Percentiles rank a stretch among this genome's conserved stretches.
These are phyloP conservation scores for Endoconidiophora polonica DNA, from an alignment of 2,329 filamentous ascomycete species.

Conservation along the genomic window DNA sequence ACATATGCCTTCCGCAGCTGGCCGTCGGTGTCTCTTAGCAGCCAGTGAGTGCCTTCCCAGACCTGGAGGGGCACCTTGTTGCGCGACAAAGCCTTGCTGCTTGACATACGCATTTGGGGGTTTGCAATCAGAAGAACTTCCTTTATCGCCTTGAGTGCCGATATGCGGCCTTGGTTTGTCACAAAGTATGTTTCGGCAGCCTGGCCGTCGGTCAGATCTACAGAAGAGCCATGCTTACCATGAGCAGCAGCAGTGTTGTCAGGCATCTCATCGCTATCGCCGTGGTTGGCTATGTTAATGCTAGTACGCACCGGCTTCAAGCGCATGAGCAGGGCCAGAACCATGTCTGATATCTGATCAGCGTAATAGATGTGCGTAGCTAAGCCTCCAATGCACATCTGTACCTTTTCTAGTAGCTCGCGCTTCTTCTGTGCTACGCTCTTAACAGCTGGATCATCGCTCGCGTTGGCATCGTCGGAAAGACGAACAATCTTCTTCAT, in stretches of 20 bases:
- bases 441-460: slow-evolving; percentile 20
- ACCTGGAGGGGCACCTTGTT: slow-evolving; percentile 63
- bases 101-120: slow-evolving; percentile 39
- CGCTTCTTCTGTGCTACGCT: slow-evolving; percentile 30
- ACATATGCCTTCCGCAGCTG: slow-evolving; percentile 71
- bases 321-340: slow-evolving; percentile 59
- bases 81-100: slow-evolving; percentile 48
- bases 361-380: slow-evolving; percentile 94
- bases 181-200: slow-evolving; percentile 36
- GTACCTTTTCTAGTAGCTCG: slow-evolving; percentile 52
- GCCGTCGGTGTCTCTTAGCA: slow-evolving; percentile 63
- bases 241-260: slow-evolving; percentile 22
- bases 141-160: slow-evolving; percentile 64
- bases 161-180: slow-evolving; percentile 37
- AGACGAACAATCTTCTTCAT: slow-evolving; percentile 63
- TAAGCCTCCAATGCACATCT: slow-evolving; percentile 74
- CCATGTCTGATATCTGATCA: slow-evolving; percentile 91
- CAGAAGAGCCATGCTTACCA: slow-evolving; percentile 15
- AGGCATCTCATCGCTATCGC: slow-evolving; percentile 21
- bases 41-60: slow-evolving; percentile 95
- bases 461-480: slow-evolving; percentile 20
- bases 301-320: slow-evolving; percentile 47
- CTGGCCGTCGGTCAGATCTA: slow-evolving; percentile 27
- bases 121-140: slow-evolving; percentile 72
- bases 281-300: slow-evolving; percentile 30